phyloP scores from a whole-genome alignment of 495 filamentous ascomycete species.

The Xylaria grammica region DNA sequence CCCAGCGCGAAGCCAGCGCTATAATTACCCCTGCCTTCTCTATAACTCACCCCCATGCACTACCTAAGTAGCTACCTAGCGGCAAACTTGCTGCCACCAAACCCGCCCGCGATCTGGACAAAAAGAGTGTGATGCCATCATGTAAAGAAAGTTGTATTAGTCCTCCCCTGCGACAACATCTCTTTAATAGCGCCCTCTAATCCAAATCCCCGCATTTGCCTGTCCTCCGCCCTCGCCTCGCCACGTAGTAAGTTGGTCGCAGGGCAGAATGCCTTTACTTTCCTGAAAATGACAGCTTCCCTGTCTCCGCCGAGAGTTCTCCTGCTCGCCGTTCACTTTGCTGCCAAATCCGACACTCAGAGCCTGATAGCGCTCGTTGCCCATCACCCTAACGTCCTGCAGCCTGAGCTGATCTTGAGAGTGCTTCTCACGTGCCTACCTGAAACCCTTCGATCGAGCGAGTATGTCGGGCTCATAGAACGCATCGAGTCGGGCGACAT shows the following conservation, averaged over 20 bases:
- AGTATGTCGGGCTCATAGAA: slow-evolving; percentile 66
- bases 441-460: slow-evolving; percentile 69
- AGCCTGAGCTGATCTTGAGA: slow-evolving; percentile 71
- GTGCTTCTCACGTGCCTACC: slow-evolving; percentile 87
- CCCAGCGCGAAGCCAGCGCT: not conserved
- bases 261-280: slow-evolving; percentile 23
- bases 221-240: not conserved
- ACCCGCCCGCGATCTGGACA: slow-evolving; percentile 12
- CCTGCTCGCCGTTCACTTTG: slow-evolving; percentile 67
- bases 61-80: not conserved
- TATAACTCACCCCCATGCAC: not conserved
- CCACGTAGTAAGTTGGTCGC: not conserved
- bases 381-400: slow-evolving; percentile 60
- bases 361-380: slow-evolving; percentile 66
- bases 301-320: slow-evolving; percentile 66
- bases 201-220: not conserved
- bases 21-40: not conserved
- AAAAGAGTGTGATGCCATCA: slow-evolving; percentile 14
- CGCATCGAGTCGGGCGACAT: slow-evolving; percentile 55
- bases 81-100: no score
- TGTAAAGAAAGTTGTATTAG: not conserved
- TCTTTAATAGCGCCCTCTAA: not conserved
- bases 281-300: slow-evolving; percentile 43
- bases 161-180: not conserved
- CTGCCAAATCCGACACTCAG: slow-evolving; percentile 62